Conservation (phyloP, 208 protist genomes). For the Trypanosoma brucei region DNA sequence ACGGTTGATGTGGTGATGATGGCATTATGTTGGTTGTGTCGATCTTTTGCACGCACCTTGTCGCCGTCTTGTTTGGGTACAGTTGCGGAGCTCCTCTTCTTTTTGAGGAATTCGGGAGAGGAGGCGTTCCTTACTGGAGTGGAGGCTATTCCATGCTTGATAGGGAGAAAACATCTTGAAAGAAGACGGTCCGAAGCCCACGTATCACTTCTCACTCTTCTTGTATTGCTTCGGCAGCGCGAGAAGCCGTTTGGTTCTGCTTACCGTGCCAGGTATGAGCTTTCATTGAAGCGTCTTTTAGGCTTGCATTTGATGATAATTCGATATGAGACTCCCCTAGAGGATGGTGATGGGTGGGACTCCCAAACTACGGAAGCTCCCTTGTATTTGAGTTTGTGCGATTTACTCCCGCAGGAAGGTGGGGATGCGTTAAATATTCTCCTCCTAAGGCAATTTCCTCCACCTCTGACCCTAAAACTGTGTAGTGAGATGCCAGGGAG, state of each 20-base stretch:
- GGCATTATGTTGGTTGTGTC: slow-evolving; percentile 20
- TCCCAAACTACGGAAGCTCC: not conserved
- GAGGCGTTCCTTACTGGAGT: slow-evolving; percentile 39
- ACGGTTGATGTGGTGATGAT: slow-evolving; percentile 14
- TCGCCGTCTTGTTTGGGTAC: slow-evolving; percentile 24
- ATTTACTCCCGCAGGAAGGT: slow-evolving; percentile 7
- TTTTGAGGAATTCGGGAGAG: slow-evolving; percentile 41
- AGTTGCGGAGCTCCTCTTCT: slow-evolving; percentile 42
- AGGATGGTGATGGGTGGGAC: not conserved
- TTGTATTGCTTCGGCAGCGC: slow-evolving; percentile 19
- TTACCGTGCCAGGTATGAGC: slow-evolving; percentile 11
- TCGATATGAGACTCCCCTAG: slow-evolving; percentile 22
- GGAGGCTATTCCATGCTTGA: slow-evolving; percentile 19
- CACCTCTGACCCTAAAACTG: slow-evolving; percentile 5
- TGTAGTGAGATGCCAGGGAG: slow-evolving; percentile 10
- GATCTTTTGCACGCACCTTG: slow-evolving; percentile 14
- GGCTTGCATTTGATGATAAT: slow-evolving; percentile 8
- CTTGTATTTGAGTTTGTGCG: slow-evolving; percentile 4
- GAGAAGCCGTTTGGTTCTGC: slow-evolving; percentile 12
- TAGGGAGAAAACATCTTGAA: not conserved
- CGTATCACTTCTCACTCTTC: slow-evolving; percentile 21
- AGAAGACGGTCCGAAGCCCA: slow-evolving; percentile 2
- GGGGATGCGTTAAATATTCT: slow-evolving; percentile 18
- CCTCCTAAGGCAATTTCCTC: slow-evolving; percentile 12
- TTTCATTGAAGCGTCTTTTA: slow-evolving; percentile 16